Evolutionary conservation across 306 rosid species (phyloP).

Genomic region (Oxytropis ochrocephala): DNA sequence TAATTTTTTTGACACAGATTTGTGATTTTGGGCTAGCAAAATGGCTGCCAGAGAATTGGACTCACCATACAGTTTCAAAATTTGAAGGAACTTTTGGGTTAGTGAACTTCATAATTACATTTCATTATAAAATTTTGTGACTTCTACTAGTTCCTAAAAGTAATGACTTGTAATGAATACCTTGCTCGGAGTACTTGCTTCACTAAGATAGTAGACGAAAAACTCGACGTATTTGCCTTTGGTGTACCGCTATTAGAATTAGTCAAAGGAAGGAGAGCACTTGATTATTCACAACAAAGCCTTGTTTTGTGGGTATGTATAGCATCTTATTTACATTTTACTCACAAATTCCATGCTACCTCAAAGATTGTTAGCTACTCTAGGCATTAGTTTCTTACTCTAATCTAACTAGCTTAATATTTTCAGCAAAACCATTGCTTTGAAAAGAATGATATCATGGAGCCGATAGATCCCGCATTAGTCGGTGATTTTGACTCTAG

Average conservation of each 20-base stretch:
- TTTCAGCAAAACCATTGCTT: constrained; percentile 78
- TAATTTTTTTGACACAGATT: too few species aligned
- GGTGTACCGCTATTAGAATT: constrained; percentile 86
- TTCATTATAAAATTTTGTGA: too few species aligned
- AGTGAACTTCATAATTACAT: too few species aligned
- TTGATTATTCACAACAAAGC: constrained; percentile 92
- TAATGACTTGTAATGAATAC: constrained; percentile 43
- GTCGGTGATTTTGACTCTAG: constrained; percentile 38
- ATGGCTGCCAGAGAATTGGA: too few species aligned
- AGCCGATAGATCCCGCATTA: constrained; percentile 60
- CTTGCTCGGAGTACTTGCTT: constrained; percentile 83
- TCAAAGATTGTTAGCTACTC: too few species aligned
- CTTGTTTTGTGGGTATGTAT: constrained; percentile 96
- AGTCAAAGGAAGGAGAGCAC: constrained; percentile 86
- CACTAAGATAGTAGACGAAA: constrained; percentile 96
- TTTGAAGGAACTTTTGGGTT: too few species aligned
- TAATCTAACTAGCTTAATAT: neutral
- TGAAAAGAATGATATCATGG: constrained; percentile 49
- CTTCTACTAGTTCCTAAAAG: too few species aligned
- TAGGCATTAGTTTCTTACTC: too few species aligned
- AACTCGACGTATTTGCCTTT: constrained; percentile 85
- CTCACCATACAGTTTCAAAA: too few species aligned
- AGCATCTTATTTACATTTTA: too few species aligned
- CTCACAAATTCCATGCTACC: too few species aligned
- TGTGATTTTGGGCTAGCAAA: too few species aligned